phyloP scores from a whole-genome alignment of 768 basidiomycete species.

The Fomitopsis serialis region DNA sequence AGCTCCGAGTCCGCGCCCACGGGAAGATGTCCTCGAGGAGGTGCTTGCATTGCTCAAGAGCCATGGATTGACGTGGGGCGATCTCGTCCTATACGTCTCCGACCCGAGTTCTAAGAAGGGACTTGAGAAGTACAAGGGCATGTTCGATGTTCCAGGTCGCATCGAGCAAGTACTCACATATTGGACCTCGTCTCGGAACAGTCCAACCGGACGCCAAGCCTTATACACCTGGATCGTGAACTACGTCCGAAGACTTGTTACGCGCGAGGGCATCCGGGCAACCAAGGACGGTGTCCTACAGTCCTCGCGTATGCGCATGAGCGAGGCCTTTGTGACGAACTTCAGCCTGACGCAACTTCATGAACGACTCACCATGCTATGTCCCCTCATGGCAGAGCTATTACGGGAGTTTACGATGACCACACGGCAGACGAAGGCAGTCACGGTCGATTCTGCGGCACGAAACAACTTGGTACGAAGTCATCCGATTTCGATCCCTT shows the following conservation, averaged over 20 bases:
- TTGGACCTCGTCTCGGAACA: conserved; percentile 7
- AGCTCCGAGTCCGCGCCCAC: too few relatives aligned
- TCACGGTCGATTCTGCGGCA: background rate
- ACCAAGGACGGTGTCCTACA: conserved; percentile 6
- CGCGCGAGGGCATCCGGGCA: conserved; percentile 2
- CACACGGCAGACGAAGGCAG: background rate
- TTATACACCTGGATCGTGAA: conserved; percentile 1
- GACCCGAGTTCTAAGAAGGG: background rate
- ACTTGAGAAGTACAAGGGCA: background rate
- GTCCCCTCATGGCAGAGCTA: conserved; percentile 5
- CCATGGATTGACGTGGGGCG: background rate
- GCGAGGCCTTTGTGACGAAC: background rate
- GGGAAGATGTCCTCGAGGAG: background rate
- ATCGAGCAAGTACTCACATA: too few relatives aligned
- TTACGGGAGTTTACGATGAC: conserved; percentile 17
- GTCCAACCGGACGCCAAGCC: conserved; percentile 7
- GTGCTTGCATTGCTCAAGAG: background rate
- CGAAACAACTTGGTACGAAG: conserved; percentile 12
- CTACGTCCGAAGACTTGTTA: conserved; percentile 12
- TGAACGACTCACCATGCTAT: background rate
- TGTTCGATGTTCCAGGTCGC: background rate
- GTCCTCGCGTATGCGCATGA: background rate
- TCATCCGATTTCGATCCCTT: too few relatives aligned
- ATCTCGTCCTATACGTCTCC: background rate
- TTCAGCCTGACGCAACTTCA: background rate